Percentiles rank a stretch among this genome's conserved stretches.
Evolutionary conservation across 257 asterid species (phyloP).

Genomic region (Dorcoceras hygrometricum): DNA sequence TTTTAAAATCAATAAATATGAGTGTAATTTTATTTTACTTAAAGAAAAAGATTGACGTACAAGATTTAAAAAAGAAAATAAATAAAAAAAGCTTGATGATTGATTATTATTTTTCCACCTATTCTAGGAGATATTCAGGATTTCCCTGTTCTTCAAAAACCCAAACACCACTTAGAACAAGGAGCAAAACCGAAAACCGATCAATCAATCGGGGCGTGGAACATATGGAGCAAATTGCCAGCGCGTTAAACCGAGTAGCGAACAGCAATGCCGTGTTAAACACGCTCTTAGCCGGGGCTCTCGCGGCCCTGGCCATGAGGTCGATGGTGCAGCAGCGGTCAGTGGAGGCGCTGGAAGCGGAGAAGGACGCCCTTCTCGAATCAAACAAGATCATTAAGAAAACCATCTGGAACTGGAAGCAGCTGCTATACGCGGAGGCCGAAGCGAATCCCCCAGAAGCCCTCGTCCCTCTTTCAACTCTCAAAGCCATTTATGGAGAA

Average conservation of each 20-base stretch:
- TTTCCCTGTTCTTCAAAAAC: no score
- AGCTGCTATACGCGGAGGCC: conserved; percentile 68
- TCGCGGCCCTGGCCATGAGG: conserved; percentile 49
- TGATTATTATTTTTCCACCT: no score
- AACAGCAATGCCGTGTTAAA: conserved; percentile 56
- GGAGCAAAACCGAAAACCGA: background rate
- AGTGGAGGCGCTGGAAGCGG: conserved; percentile 55
- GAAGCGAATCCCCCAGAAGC: conserved; percentile 40
- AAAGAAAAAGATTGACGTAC: no score
- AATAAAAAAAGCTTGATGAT: no score
- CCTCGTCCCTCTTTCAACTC: conserved; percentile 61
- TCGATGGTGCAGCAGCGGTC: conserved; percentile 50
- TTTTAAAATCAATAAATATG: no score
- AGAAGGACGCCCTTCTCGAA: conserved; percentile 47
- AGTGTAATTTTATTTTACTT: no score
- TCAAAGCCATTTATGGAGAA: conserved; percentile 80
- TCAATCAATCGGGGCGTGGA: conserved; percentile 4
- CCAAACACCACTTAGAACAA: background rate
- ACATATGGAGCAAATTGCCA: conserved; percentile 48
- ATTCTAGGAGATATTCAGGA: no score
- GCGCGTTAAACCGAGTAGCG: conserved; percentile 47
- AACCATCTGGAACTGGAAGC: conserved; percentile 83
- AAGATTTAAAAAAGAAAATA: no score
- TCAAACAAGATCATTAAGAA: conserved; percentile 57
- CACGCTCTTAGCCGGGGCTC: conserved; percentile 40